These are phyloP conservation scores for Ascochyta pisi DNA, from an alignment of 2,329 filamentous ascomycete species.

Conservation along the genomic window DNA sequence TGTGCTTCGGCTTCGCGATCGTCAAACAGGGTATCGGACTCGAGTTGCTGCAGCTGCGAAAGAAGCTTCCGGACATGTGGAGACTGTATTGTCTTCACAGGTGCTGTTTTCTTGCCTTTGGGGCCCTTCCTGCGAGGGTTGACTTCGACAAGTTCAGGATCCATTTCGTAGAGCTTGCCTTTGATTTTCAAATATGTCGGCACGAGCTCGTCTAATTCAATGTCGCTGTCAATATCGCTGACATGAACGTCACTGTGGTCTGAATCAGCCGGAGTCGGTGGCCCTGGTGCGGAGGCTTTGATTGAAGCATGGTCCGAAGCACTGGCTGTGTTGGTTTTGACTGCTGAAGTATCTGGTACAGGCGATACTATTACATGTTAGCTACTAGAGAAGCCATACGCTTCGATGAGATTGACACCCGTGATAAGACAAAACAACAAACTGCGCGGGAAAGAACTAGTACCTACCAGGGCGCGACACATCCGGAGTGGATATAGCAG, in stretches of 20 bases:
- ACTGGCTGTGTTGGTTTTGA: not conserved
- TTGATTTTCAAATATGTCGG: slow-evolving; percentile 80
- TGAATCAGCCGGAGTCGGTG: slow-evolving; percentile 12
- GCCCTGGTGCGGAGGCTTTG: slow-evolving; percentile 1
- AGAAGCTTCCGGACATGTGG: slow-evolving; percentile 69
- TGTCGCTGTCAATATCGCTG: slow-evolving; percentile 59
- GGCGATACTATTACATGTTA: slow-evolving; percentile 5
- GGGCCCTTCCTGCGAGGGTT: slow-evolving; percentile 40
- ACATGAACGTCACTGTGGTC: slow-evolving; percentile 48
- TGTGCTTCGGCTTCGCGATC: slow-evolving; percentile 53
- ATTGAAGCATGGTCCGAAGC: not conserved
- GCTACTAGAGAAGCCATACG: not conserved
- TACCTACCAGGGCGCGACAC: slow-evolving; percentile 40
- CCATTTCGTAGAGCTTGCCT: slow-evolving; percentile 57
- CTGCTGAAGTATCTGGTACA: not conserved
- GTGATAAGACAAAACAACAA: not conserved
- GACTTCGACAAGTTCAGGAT: slow-evolving; percentile 64
- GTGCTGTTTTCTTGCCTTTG: slow-evolving; percentile 30
- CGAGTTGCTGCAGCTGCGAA: slow-evolving; percentile 77
- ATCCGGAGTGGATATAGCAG: slow-evolving; percentile 24
- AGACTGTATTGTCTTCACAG: slow-evolving; percentile 29
- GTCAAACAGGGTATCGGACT: slow-evolving; percentile 66
- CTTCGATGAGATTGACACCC: not conserved
- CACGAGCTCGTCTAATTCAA: slow-evolving; percentile 61
- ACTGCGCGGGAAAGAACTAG: not conserved